Base-by-base conservation (phyloP, 306 rosid species). In the Ceratonia siliqua region DNA sequence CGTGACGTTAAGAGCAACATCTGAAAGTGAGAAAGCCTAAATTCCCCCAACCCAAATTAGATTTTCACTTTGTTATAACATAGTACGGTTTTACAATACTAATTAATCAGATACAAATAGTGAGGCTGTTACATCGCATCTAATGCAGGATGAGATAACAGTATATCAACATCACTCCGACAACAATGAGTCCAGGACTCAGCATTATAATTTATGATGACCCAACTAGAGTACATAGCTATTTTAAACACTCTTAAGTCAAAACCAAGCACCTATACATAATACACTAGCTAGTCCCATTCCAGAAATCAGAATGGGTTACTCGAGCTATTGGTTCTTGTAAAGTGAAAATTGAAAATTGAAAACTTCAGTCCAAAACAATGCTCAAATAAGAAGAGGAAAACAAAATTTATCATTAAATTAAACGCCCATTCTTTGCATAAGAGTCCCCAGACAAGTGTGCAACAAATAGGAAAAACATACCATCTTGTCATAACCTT, bases 401-500 rank as follows among this genome's bases (percentile, higher is more conserved):
- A n/a, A 36, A 20, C 56, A 50, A 9, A 49, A 18, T 27, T 45
- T 46, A 11, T 42, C 18, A 9, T 10, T 2, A 65, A 25, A 56
- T 46, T 10, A 15, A 35, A 15, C 54, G 20, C 5, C 2, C 8
- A 10, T 0, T 66, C 12, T 2, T 11, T 2, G 22, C 24, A 14
- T 36, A 36, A 2, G 22, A 36, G 18, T 11, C 32, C 35, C 24
- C 30, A 43, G 28, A 28, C 11, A 57, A 28, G 1, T 10, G 28
- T 10, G 12, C 22, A 6, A 22, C 10, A 33, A 2, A 28, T 17
- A 9, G 3, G 3, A 33, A 17, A 59, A 71, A 65, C 70, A 17
- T 83, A 92, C 99, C 99, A 94, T 90, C 39, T 70, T 74, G 1
- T 87, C 89, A 72, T 90, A 92, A 79, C 93, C 97, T 49, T 79